These are phyloP conservation scores for Leccinum broughii DNA, from an alignment of 768 basidiomycete genomes.

Conservation along the genomic window DNA sequence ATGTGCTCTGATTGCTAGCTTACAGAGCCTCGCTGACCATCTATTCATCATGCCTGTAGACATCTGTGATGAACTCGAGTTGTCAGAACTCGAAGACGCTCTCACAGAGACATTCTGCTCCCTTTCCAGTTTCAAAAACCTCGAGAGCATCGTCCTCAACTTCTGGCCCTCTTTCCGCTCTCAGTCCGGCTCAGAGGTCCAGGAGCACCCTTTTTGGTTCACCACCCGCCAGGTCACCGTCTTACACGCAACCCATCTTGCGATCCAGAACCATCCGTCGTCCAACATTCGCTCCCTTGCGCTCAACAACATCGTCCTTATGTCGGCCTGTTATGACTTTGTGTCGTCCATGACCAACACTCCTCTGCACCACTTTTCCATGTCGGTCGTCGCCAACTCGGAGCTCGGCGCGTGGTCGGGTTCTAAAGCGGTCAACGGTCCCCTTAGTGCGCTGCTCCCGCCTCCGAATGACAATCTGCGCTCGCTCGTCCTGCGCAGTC, in stretches of 20 bases:
- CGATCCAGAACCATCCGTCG: conserved; percentile 15
- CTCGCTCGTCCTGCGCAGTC: conserved; percentile 28
- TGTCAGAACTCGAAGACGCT: conserved; percentile 33
- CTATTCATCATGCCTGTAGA: conserved; percentile 7
- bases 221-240: conserved; percentile 29
- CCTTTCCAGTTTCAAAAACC: conserved; percentile 20
- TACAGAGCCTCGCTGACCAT: background rate
- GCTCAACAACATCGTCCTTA: conserved; percentile 28
- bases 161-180: conserved; percentile 35
- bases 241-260: conserved; percentile 25
- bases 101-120: conserved; percentile 29
- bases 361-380: conserved; percentile 31
- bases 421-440: conserved; percentile 29
- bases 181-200: conserved; percentile 22
- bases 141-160: conserved; percentile 25
- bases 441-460: conserved; percentile 29
- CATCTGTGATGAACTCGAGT: conserved; percentile 28
- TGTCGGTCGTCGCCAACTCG: conserved; percentile 33
- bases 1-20: background rate
- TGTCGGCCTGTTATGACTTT: conserved; percentile 30
- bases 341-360: conserved; percentile 26
- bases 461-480: conserved; percentile 19
- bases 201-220: conserved; percentile 34
- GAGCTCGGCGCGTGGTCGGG: conserved; percentile 33
- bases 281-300: conserved; percentile 24